Base-by-base conservation (phyloP, 805 yeast genomes). In the Blastobotrys parvus region DNA sequence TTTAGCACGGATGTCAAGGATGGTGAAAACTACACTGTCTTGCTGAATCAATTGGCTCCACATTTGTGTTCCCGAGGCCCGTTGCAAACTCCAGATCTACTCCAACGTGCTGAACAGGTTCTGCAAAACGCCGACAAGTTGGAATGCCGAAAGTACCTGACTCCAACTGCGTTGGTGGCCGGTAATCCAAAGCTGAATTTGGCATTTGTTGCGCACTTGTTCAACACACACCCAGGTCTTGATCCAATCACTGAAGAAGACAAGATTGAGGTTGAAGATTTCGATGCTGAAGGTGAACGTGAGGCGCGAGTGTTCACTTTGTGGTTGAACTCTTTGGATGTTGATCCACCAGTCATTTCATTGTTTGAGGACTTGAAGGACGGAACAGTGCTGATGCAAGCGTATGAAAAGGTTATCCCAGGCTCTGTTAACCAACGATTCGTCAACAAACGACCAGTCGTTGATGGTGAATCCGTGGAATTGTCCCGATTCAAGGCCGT, bases 221-320 rank as follows among this genome's bases (percentile, higher is more conserved):
- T 92, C 74, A 92, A 92, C 69, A 90, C 95, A 4, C 80, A 86
- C 60, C 98, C 98, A 39, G 97, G 98, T 39, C 74, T 92, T 51
- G 97, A 89, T 47, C 97, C 97, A 45, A 76, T 90, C 51, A 94
- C 86, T 59, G 68, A 64, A 50, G 97, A 89, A 65, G 97, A 90
- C 63, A 82, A 80, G 55, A 85, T 92, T 22, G 97, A 89, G 61
- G 86, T 92, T 54, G 98, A 92, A 69, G 97, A 87, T 54, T 92
- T 92, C 58, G 98, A 92, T 62, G 98, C 98, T 20, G 98, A 92
- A 68, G 98, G 98, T 50, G 98, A 92, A 68, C 84, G 98, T 68
- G 98, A 92, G 69, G 98, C 98, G 2, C 78, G 98, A 64, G 98
- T 92, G 10, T 92, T 92, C 68, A 92, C 98, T 4, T 69, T 92